Evolutionary conservation across 768 basidiomycete genomes (phyloP).

Genomic region (Termitomyces sp.): DNA sequence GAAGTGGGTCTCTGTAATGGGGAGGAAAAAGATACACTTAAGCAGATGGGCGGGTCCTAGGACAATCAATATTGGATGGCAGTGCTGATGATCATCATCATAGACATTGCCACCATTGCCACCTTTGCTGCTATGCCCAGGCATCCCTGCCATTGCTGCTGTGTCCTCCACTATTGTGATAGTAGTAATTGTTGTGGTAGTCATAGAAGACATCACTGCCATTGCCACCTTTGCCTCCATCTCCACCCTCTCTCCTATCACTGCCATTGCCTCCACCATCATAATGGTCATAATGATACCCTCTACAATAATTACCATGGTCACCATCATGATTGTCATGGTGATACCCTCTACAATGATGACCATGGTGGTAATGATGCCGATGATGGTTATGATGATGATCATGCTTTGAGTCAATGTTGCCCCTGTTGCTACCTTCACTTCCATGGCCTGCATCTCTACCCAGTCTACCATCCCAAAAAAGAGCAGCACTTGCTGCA

Average conservation of each 20-base stretch:
- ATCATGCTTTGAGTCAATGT: neutral
- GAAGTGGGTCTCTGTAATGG: constrained; percentile 98
- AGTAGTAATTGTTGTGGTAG: no score
- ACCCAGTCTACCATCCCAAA: neutral
- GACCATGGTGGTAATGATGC: neutral
- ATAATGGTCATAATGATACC: no score
- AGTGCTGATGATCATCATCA: neutral
- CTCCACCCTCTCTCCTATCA: neutral
- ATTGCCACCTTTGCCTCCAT: neutral
- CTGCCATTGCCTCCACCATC: neutral
- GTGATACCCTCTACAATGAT: neutral
- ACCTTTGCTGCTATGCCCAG: neutral
- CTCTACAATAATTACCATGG: no score
- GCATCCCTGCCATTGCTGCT: neutral
- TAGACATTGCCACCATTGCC: neutral
- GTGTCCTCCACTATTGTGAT: neutral
- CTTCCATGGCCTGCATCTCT: neutral
- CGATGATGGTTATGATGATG: neutral
- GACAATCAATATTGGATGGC: no score
- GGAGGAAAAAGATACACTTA: constrained; percentile 96
- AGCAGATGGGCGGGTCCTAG: constrained; percentile 74
- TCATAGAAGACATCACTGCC: neutral
- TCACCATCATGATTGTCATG: neutral
- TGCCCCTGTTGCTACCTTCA: neutral
- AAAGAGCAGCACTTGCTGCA: constrained; percentile 25